These are phyloP conservation scores for Lantana camara DNA, from an alignment of 257 asterid genomes.

Conservation along the genomic window DNA sequence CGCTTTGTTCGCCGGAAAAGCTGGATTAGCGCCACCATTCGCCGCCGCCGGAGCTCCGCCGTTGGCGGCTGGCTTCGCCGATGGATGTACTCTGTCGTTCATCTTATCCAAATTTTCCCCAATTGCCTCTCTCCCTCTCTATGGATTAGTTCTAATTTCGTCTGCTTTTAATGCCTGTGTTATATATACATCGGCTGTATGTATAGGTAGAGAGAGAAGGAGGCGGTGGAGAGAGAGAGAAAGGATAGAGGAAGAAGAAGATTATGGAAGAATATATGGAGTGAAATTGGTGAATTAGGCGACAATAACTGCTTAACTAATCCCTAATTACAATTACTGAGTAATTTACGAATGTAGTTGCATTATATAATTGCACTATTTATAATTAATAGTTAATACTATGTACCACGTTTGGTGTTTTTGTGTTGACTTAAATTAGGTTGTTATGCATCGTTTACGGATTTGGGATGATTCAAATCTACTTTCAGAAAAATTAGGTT, in stretches of 20 bases:
- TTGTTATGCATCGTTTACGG: constrained; percentile 4
- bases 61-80: constrained; percentile 57
- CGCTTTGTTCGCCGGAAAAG: constrained; percentile 71
- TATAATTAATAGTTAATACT: background rate
- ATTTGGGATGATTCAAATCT: constrained; percentile 7
- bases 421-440: constrained; percentile 32
- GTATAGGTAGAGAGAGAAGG: constrained; percentile 17
- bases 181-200: background rate
- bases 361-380: background rate
- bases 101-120: constrained; percentile 32
- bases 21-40: constrained; percentile 47
- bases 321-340: constrained; percentile 29
- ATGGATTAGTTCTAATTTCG: background rate
- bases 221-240: constrained; percentile 30
- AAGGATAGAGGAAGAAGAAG: constrained; percentile 12
- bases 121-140: background rate
- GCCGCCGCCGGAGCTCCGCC: constrained; percentile 37
- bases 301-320: constrained; percentile 43
- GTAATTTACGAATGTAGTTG: background rate
- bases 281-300: background rate
- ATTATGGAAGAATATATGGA: constrained; percentile 26
- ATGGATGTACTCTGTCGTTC: constrained; percentile 68
- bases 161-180: constrained; percentile 4
- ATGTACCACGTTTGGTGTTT: constrained; percentile 9
- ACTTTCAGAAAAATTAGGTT: too few species aligned